A percentile compares a stretch with the other conserved stretches of the same genome.
Conservation (phyloP, 805 yeast species). For the Ogataea parapolymorpha region DNA sequence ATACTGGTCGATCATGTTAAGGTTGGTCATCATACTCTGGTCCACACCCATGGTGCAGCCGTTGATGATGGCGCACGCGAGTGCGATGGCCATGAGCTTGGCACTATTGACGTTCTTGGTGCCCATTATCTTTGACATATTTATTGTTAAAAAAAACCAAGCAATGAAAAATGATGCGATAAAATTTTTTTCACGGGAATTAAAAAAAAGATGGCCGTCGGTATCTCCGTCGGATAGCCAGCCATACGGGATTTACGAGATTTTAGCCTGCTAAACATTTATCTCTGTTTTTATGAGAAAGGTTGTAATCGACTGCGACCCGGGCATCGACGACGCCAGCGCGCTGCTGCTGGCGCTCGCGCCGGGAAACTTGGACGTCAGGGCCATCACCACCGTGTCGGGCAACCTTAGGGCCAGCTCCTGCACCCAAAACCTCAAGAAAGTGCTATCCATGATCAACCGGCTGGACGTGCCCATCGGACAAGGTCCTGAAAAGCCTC, state of each 20-base stretch:
- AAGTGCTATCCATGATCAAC: conserved; percentile 20
- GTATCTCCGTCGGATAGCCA: conserved; percentile 9
- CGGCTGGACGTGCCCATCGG: conserved; percentile 24
- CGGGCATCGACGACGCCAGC: conserved; percentile 28
- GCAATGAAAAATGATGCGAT: not conserved
- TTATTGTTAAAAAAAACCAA: not conserved
- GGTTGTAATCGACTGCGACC: conserved; percentile 28
- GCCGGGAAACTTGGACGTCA: conserved; percentile 23
- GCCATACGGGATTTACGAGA: not conserved
- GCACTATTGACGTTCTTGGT: conserved; percentile 13
- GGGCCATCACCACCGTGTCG: conserved; percentile 29
- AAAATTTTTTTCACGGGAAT: not conserved
- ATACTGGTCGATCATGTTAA: conserved; percentile 26
- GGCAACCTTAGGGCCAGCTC: conserved; percentile 24
- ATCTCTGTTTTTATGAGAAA: conserved; percentile 7
- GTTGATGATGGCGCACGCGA: conserved; percentile 24
- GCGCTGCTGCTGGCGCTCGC: conserved; percentile 25
- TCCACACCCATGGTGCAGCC: conserved; percentile 30
- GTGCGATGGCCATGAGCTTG: conserved; percentile 21
- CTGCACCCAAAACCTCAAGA: conserved; percentile 23
- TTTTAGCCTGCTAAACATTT: not conserved
- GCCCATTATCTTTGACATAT: not conserved
- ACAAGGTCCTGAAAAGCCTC: conserved; percentile 28
- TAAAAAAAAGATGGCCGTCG: conserved; percentile 5
- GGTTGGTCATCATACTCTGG: conserved; percentile 27